Evolutionary conservation across 352 stramenopile species (phyloP).

Genomic region (Globisporangium rhizosaccharum): DNA sequence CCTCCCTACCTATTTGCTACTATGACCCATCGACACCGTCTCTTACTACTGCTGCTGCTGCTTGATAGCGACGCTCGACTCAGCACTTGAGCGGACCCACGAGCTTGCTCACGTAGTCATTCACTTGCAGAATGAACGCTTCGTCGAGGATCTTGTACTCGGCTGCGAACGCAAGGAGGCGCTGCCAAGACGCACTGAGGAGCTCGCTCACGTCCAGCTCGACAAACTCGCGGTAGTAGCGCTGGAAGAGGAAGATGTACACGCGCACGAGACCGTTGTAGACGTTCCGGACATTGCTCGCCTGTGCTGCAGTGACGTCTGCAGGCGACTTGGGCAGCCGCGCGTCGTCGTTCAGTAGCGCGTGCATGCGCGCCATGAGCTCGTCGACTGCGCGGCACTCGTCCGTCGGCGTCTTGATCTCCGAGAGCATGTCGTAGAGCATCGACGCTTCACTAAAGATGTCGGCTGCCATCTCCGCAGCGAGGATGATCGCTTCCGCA

Average conservation of each 20-base stretch:
- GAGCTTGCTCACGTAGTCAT: constrained; percentile 46
- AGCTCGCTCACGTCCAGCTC: constrained; percentile 55
- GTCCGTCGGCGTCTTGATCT: constrained; percentile 40
- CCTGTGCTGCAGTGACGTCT: constrained; percentile 15
- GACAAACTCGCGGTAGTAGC: constrained; percentile 45
- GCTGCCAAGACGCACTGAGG: constrained; percentile 49
- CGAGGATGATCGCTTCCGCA: constrained; percentile 35
- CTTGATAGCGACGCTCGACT: not conserved
- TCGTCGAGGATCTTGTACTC: constrained; percentile 63
- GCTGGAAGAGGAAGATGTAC: constrained; percentile 62
- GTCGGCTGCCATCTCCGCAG: constrained; percentile 54
- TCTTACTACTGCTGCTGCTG: no score
- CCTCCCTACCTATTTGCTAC: no score
- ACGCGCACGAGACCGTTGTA: constrained; percentile 64
- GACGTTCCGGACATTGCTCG: constrained; percentile 36
- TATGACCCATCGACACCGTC: no score
- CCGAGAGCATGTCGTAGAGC: constrained; percentile 67
- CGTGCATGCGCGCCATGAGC: constrained; percentile 43
- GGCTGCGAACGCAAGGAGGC: constrained; percentile 50
- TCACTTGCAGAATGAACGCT: constrained; percentile 46
- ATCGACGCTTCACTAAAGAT: constrained; percentile 59
- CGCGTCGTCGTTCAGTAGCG: constrained; percentile 16
- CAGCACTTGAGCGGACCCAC: constrained; percentile 21
- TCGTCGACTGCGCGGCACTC: constrained; percentile 48
- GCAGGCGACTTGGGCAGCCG: constrained; percentile 4